Percentiles rank a stretch among this genome's conserved stretches.
phyloP scores from a whole-genome alignment of 495 filamentous ascomycete species.

The Penicillium bialowiezense region DNA sequence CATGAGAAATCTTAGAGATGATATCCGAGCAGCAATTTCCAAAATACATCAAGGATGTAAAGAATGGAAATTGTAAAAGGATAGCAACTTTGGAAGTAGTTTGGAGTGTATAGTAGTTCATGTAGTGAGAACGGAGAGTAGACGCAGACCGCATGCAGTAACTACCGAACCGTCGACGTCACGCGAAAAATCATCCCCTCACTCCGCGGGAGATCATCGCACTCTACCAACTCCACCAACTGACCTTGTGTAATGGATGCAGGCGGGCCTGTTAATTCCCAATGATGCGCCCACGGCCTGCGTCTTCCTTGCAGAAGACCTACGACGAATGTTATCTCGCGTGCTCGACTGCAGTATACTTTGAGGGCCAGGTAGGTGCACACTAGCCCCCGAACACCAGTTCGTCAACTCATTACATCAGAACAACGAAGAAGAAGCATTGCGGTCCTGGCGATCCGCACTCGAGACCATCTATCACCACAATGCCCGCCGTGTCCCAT shows the following conservation, averaged over 20 bases:
- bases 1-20: constrained; percentile 28
- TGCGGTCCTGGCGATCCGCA: constrained; percentile 87
- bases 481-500: constrained; percentile 69
- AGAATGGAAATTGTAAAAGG: no score
- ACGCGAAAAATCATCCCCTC: constrained; percentile 36
- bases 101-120: no score
- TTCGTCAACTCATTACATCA: constrained; percentile 36
- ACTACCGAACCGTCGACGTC: constrained; percentile 41
- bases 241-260: constrained; percentile 27
- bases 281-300: constrained; percentile 80
- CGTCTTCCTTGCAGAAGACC: constrained; percentile 88
- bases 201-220: constrained; percentile 21
- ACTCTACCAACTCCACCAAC: constrained; percentile 17
- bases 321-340: constrained; percentile 94
- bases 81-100: no score
- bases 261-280: constrained; percentile 23
- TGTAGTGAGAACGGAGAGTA: no score
- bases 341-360: constrained; percentile 93
- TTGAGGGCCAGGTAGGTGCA: constrained; percentile 74
- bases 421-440: constrained; percentile 90
- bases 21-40: constrained; percentile 16
- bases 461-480: constrained; percentile 90
- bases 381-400: constrained; percentile 5
- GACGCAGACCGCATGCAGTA: constrained; percentile 30
- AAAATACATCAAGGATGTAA: no score